Evolutionary conservation across 2,329 filamentous ascomycete genomes (phyloP).

Genomic region (Colletotrichum euphorbiae): DNA sequence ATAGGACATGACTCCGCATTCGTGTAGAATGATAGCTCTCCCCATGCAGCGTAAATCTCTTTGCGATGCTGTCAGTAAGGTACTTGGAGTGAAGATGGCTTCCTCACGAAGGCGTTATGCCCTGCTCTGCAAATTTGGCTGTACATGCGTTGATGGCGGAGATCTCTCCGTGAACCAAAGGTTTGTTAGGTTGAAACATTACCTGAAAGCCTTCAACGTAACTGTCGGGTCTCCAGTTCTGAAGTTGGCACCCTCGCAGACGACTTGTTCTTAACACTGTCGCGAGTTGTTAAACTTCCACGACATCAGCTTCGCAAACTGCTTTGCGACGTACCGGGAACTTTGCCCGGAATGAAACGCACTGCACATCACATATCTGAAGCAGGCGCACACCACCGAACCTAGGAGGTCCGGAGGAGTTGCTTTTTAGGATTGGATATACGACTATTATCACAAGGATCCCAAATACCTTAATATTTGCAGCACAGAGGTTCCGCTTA

Average conservation of each 20-base stretch:
- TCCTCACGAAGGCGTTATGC: constrained; percentile 31
- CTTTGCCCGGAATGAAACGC: too few species aligned
- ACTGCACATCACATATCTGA: too few species aligned
- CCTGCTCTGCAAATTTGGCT: constrained; percentile 22
- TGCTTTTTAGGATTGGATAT: too few species aligned
- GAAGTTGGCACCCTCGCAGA: constrained; percentile 35
- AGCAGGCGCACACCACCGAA: too few species aligned
- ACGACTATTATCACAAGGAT: too few species aligned
- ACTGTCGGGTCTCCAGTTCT: constrained; percentile 37
- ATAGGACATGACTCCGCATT: constrained; percentile 69
- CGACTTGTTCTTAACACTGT: too few species aligned
- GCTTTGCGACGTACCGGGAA: too few species aligned
- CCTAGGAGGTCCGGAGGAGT: too few species aligned
- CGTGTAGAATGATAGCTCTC: constrained; percentile 62
- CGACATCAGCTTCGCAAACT: too few species aligned
- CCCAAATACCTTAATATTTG: too few species aligned
- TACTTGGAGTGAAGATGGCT: rapidly evolving
- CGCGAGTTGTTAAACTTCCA: too few species aligned
- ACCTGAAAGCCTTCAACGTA: neutral
- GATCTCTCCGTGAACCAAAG: constrained; percentile 29
- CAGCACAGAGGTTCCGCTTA: too few species aligned
- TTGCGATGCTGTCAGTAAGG: neutral
- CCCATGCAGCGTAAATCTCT: constrained; percentile 57
- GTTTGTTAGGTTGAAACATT: neutral
- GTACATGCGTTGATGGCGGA: constrained; percentile 35